These are phyloP conservation scores for Letharia columbiana DNA, from an alignment of 495 filamentous ascomycete genomes.

Conservation along the genomic window DNA sequence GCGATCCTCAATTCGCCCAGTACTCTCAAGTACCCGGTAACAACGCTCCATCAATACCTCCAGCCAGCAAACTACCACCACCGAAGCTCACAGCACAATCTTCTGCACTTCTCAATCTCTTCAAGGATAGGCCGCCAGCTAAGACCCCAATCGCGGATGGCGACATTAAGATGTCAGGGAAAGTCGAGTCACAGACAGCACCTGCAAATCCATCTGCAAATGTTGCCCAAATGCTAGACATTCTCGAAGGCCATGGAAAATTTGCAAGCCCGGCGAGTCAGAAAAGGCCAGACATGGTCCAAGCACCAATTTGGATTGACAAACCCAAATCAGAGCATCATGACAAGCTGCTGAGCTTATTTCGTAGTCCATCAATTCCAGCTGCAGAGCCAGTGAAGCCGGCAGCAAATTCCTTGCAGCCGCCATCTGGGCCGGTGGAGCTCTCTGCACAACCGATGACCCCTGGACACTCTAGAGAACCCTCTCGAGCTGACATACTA, in stretches of 20 bases:
- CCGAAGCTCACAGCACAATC: constrained; percentile 59
- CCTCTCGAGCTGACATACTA: constrained; percentile 13
- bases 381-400: constrained; percentile 7
- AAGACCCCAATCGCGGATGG: not conserved
- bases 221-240: not conserved
- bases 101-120: constrained; percentile 53
- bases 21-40: constrained; percentile 33
- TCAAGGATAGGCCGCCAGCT: constrained; percentile 38
- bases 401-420: constrained; percentile 9
- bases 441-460: constrained; percentile 26
- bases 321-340: constrained; percentile 26
- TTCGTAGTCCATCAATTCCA: constrained; percentile 24
- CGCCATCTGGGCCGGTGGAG: constrained; percentile 20
- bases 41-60: constrained; percentile 42
- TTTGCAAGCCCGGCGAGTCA: not conserved
- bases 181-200: not conserved
- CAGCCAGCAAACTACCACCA: constrained; percentile 48
- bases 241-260: not conserved
- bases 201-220: not conserved
- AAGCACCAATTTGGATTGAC: not conserved
- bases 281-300: not conserved
- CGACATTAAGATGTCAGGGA: not conserved
- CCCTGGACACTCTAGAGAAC: constrained; percentile 17
- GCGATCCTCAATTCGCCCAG: constrained; percentile 43
- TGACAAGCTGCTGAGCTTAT: constrained; percentile 30